These are phyloP conservation scores for Magnusiomyces magnusii DNA, from an alignment of 1,139 yeast species.

Conservation along the genomic window DNA sequence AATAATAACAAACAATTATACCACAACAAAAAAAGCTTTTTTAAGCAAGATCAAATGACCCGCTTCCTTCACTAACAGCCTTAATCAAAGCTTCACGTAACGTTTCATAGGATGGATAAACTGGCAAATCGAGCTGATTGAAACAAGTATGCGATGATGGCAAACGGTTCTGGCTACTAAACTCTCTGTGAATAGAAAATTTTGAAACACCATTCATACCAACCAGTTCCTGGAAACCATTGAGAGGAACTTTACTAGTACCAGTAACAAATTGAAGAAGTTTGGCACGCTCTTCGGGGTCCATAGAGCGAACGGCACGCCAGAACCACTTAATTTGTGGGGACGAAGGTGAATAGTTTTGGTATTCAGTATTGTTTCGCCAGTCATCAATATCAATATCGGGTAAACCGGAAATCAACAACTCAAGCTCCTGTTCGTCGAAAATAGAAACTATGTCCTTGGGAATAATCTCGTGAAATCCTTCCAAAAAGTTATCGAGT, in stretches of 20 bases:
- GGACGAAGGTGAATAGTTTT: conserved; percentile 76
- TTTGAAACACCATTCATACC: conserved; percentile 85
- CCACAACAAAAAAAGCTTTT: not conserved
- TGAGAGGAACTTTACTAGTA: conserved; percentile 91
- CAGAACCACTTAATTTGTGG: conserved; percentile 96
- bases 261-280: conserved; percentile 95
- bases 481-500: conserved; percentile 68
- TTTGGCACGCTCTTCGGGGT: conserved; percentile 89
- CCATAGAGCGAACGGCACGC: conserved; percentile 96
- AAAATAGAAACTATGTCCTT: conserved; percentile 78
- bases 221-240: conserved; percentile 84
- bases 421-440: conserved; percentile 92
- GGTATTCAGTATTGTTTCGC: conserved; percentile 79
- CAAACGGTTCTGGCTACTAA: conserved; percentile 74
- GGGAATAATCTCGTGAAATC: conserved; percentile 92
- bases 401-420: conserved; percentile 89
- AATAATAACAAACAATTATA: not conserved
- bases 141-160: conserved; percentile 97
- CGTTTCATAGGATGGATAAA: conserved; percentile 81
- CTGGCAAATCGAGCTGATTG: conserved; percentile 91
- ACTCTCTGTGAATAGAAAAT: conserved; percentile 86
- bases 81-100: conserved; percentile 70
- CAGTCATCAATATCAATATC: conserved; percentile 95
- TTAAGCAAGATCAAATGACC: conserved; percentile 85
- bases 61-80: conserved; percentile 93